Evolutionary conservation across 257 asterid genomes (phyloP).

Genomic region (Avicennia marina): DNA sequence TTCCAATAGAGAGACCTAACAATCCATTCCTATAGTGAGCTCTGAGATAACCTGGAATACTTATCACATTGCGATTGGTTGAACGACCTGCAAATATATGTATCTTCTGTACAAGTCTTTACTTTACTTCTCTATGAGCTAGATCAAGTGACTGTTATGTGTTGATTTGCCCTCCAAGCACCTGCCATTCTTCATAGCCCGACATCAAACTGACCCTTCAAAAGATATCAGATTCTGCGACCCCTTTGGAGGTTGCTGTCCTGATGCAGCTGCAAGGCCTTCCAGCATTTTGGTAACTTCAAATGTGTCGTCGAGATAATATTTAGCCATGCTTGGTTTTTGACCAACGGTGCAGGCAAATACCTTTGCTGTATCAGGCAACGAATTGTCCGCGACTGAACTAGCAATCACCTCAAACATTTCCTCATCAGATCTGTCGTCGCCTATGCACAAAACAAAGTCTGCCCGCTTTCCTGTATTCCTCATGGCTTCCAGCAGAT

Average conservation of each 20-base stretch:
- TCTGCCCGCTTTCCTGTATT: constrained; percentile 47
- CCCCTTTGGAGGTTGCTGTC: not conserved
- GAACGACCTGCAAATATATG: too few species aligned
- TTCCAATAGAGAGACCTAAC: too few species aligned
- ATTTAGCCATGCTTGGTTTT: constrained; percentile 88
- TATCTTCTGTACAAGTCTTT: too few species aligned
- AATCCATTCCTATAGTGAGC: too few species aligned
- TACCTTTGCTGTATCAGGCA: constrained; percentile 48
- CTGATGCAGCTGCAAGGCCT: constrained; percentile 51
- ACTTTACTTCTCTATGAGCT: too few species aligned
- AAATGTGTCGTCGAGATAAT: constrained; percentile 67
- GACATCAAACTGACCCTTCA: too few species aligned
- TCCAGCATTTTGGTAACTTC: constrained; percentile 74
- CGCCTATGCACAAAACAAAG: constrained; percentile 82
- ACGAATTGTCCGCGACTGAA: constrained; percentile 24
- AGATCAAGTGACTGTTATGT: too few species aligned
- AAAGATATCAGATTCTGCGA: too few species aligned
- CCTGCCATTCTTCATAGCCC: too few species aligned
- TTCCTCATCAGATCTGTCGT: constrained; percentile 89
- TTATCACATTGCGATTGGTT: too few species aligned
- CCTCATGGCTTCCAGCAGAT: constrained; percentile 44
- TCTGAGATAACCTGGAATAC: too few species aligned
- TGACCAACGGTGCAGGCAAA: constrained; percentile 91
- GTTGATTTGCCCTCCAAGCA: too few species aligned
- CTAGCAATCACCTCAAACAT: constrained; percentile 79